phyloP scores from a whole-genome alignment of 1,284 basidiomycete genomes.

The Inonotus hispidus region DNA sequence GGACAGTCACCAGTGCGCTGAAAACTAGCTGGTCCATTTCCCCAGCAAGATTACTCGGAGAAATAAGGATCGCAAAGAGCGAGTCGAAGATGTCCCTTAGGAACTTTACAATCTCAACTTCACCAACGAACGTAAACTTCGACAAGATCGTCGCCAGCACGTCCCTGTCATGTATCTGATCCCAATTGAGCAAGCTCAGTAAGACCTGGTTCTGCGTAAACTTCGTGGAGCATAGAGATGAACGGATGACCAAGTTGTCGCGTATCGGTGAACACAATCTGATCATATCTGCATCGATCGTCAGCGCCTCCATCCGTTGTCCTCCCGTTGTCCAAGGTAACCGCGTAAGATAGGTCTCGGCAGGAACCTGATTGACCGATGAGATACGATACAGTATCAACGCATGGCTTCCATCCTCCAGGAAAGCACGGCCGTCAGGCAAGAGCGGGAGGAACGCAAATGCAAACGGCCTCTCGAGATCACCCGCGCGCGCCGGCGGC shows the following conservation, averaged over 20 bases:
- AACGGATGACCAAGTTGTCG: conserved; percentile 80
- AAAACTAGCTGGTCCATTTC: conserved; percentile 88
- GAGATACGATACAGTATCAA: conserved; percentile 82
- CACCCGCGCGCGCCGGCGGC: conserved; percentile 33
- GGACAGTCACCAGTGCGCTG: conserved; percentile 85
- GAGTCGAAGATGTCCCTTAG: conserved; percentile 90
- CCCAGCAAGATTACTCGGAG: conserved; percentile 64
- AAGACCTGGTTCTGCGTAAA: conserved; percentile 91
- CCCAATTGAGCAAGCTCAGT: conserved; percentile 83
- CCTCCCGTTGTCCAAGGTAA: conserved; percentile 53
- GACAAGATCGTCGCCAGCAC: conserved; percentile 70
- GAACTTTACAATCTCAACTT: conserved; percentile 94
- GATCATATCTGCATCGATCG: conserved; percentile 58
- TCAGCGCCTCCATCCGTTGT: conserved; percentile 53
- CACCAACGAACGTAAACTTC: conserved; percentile 89
- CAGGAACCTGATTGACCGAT: conserved; percentile 51
- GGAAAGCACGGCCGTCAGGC: conserved; percentile 70
- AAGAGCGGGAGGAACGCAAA: conserved; percentile 91
- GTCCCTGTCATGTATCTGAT: conserved; percentile 60
- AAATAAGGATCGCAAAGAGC: conserved; percentile 85
- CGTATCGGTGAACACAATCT: conserved; percentile 63
- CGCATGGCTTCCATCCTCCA: conserved; percentile 88
- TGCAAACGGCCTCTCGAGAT: conserved; percentile 78
- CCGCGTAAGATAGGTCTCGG: conserved; percentile 67
- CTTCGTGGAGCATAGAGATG: conserved; percentile 88